Conservation (phyloP, 495 filamentous ascomycete genomes). For the Hyphodiscus hymeniophilus region DNA sequence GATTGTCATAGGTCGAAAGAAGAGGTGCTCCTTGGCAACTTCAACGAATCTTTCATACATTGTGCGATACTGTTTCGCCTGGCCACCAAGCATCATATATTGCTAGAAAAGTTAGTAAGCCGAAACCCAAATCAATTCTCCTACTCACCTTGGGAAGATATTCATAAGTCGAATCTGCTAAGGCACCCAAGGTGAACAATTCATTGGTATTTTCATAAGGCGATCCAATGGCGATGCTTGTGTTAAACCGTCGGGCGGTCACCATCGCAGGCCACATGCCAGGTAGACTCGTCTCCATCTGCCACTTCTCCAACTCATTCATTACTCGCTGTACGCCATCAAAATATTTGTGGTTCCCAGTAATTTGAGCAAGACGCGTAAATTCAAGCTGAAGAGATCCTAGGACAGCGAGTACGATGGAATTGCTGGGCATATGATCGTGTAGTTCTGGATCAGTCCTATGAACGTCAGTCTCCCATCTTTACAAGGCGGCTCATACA, state of each 20-base stretch:
- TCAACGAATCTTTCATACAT: slow-evolving; percentile 22
- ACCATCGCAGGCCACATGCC: slow-evolving; percentile 68
- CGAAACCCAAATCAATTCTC: not conserved
- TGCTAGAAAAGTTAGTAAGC: slow-evolving; percentile 6
- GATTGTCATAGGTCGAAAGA: slow-evolving; percentile 79
- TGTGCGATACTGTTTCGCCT: slow-evolving; percentile 7
- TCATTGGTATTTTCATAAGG: slow-evolving; percentile 11
- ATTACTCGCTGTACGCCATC: slow-evolving; percentile 91
- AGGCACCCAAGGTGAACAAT: slow-evolving; percentile 16
- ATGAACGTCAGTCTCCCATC: not conserved
- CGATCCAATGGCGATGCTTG: slow-evolving; percentile 5
- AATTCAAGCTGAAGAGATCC: slow-evolving; percentile 71
- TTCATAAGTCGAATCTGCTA: slow-evolving; percentile 73
- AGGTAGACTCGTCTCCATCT: slow-evolving; percentile 62
- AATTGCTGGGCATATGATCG: slow-evolving; percentile 5
- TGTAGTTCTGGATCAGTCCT: slow-evolving; percentile 9
- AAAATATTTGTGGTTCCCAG: slow-evolving; percentile 81
- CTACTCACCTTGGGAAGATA: slow-evolving; percentile 56
- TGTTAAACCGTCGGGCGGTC: slow-evolving; percentile 8
- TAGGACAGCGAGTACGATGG: slow-evolving; percentile 16
- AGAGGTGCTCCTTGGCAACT: slow-evolving; percentile 39
- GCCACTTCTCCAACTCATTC: slow-evolving; percentile 72
- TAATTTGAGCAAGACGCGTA: slow-evolving; percentile 86
- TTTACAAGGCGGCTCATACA: not conserved
- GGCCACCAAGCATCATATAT: slow-evolving; percentile 19